phyloP scores from a whole-genome alignment of 371 early-diverging fungal species.

The Zopfochytrium polystomum region DNA sequence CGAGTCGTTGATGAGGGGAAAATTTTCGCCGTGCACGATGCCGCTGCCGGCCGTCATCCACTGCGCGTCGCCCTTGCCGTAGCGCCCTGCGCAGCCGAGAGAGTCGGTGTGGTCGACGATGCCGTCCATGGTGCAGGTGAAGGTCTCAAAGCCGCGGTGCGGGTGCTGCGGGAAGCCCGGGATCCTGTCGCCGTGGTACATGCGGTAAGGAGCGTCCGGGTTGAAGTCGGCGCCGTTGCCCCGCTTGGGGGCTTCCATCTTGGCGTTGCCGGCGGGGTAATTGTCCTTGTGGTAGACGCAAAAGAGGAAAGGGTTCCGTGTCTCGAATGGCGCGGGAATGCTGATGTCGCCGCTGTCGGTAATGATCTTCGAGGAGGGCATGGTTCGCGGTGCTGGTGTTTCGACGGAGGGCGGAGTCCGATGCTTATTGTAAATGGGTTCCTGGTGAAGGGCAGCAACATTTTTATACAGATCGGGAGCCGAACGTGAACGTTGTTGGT shows the following conservation, averaged over 20 bases:
- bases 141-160: slow-evolving; percentile 29
- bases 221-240: slow-evolving; percentile 27
- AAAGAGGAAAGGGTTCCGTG: too few relatives aligned
- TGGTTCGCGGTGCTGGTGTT: background rate
- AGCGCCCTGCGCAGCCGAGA: too few relatives aligned
- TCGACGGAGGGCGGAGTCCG: too few relatives aligned
- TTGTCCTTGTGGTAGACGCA: slow-evolving; percentile 31
- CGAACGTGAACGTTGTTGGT: too few relatives aligned
- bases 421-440: too few relatives aligned
- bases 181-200: slow-evolving; percentile 30
- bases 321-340: too few relatives aligned
- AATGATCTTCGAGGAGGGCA: too few relatives aligned
- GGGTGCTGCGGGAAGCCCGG: slow-evolving; percentile 28
- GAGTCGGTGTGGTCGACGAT: slow-evolving; percentile 25
- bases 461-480: too few relatives aligned
- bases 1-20: slow-evolving; percentile 71
- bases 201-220: slow-evolving; percentile 14
- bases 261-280: slow-evolving; percentile 21
- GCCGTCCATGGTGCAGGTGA: too few relatives aligned
- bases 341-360: too few relatives aligned
- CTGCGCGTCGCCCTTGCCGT: slow-evolving; percentile 35
- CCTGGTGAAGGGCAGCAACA: too few relatives aligned
- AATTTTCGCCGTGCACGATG: too few relatives aligned
- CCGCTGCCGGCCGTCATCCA: slow-evolving; percentile 82
- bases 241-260: slow-evolving; percentile 23